Conservation (phyloP, 805 yeast species). For the Grigorovia yakushimaensis region DNA sequence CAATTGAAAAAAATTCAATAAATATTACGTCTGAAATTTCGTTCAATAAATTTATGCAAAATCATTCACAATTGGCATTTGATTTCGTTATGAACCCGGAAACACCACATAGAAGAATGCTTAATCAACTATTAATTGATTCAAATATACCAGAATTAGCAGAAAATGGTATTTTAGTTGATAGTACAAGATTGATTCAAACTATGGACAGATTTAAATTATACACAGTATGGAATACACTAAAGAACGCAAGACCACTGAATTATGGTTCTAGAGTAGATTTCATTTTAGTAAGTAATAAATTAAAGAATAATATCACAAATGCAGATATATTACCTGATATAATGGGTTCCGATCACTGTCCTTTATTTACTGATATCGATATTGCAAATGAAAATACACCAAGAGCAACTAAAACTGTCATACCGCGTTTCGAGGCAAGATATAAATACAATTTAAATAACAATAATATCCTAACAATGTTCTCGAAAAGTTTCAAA, state of each 20-base stretch:
- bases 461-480: conserved; percentile 27
- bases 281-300: conserved; percentile 46
- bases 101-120: conserved; percentile 32
- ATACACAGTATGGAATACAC: conserved; percentile 90
- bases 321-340: conserved; percentile 53
- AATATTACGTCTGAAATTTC: conserved; percentile 16
- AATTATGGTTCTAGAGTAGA: conserved; percentile 89
- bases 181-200: conserved; percentile 47
- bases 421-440: conserved; percentile 43
- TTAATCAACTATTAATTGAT: conserved; percentile 38
- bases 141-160: conserved; percentile 25
- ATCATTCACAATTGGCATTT: conserved; percentile 28
- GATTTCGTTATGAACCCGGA: conserved; percentile 29
- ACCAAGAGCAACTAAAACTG: not conserved
- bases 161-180: conserved; percentile 40
- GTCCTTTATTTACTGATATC: conserved; percentile 77
- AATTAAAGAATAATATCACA: conserved; percentile 26
- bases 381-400: not conserved
- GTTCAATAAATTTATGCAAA: not conserved
- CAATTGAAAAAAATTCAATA: conserved; percentile 33
- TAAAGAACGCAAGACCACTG: conserved; percentile 62
- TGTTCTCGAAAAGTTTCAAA: conserved; percentile 23
- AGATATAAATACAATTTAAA: conserved; percentile 36
- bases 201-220: conserved; percentile 46
- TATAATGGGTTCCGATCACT: conserved; percentile 85